Percentiles rank a stretch among this genome's conserved stretches.
Evolutionary conservation across 2,329 filamentous ascomycete species (phyloP).

Genomic region (Aspergillus transmontanensis): DNA sequence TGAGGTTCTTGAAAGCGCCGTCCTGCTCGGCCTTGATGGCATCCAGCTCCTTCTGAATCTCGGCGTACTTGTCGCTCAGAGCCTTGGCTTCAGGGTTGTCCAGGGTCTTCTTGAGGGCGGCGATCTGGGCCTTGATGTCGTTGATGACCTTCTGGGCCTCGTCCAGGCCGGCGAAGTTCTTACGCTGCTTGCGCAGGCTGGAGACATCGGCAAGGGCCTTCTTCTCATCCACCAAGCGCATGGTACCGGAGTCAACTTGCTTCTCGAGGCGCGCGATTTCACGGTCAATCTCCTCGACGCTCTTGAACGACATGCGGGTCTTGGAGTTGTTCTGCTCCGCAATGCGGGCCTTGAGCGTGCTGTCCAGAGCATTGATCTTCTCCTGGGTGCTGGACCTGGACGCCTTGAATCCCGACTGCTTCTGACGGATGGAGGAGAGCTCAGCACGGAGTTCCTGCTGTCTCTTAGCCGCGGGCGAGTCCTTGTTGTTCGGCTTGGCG

Average conservation of each 20-base stretch:
- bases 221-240: constrained; percentile 97
- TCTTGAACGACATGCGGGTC: constrained; percentile 82
- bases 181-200: constrained; percentile 81
- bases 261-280: constrained; percentile 80
- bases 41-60: constrained; percentile 86
- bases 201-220: constrained; percentile 86
- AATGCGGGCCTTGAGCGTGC: constrained; percentile 82
- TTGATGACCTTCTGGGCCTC: constrained; percentile 86
- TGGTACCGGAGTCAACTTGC: constrained; percentile 82
- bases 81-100: constrained; percentile 91
- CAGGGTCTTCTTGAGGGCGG: constrained; percentile 82
- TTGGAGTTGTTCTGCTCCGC: constrained; percentile 84
- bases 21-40: constrained; percentile 90
- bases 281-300: constrained; percentile 79
- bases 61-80: constrained; percentile 80
- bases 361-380: constrained; percentile 89
- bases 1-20: constrained; percentile 84
- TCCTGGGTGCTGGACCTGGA: constrained; percentile 77
- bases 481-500: constrained; percentile 78
- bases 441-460: constrained; percentile 83
- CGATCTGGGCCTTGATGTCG: constrained; percentile 81
- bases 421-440: constrained; percentile 78
- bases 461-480: constrained; percentile 77
- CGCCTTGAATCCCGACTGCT: constrained; percentile 86
- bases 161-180: constrained; percentile 85